These are phyloP conservation scores for Helminthosporium solani DNA, from an alignment of 2,329 filamentous ascomycete species.

Conservation along the genomic window DNA sequence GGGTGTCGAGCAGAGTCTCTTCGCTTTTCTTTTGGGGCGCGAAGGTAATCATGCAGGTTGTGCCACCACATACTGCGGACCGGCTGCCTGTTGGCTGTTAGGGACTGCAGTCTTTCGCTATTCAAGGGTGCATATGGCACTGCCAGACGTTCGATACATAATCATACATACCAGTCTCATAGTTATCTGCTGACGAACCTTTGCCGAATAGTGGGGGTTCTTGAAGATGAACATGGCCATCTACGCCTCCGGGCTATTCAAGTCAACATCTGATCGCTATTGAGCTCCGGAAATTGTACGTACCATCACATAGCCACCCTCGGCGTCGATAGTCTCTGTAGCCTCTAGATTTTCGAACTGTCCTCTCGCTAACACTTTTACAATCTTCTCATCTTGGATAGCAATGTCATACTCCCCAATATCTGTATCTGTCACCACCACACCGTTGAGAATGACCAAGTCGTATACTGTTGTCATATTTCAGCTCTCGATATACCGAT, in stretches of 20 bases:
- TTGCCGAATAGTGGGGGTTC: constrained; percentile 50
- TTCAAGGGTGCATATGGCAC: too few relatives aligned
- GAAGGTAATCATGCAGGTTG: constrained; percentile 53
- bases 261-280: not conserved
- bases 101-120: too few relatives aligned
- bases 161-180: constrained; percentile 38
- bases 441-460: constrained; percentile 45
- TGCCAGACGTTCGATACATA: too few relatives aligned
- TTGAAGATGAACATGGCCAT: constrained; percentile 50
- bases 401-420: constrained; percentile 45
- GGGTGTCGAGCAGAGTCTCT: constrained; percentile 46
- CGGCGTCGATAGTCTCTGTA: constrained; percentile 43
- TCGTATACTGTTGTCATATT: constrained; percentile 32
- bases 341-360: constrained; percentile 30
- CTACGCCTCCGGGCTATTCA: constrained; percentile 43
- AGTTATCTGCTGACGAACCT: constrained; percentile 43
- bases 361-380: constrained; percentile 36
- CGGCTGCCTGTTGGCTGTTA: constrained; percentile 35
- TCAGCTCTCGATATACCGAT: not conserved
- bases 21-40: constrained; percentile 50
- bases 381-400: constrained; percentile 47
- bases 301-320: constrained; percentile 49
- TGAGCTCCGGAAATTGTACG: not conserved
- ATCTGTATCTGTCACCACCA: constrained; percentile 45
- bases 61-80: constrained; percentile 51